Percentiles rank a stretch among this genome's conserved stretches.
These are phyloP conservation scores for Fusarium sp. DNA, from an alignment of 2,329 filamentous ascomycete genomes.

Conservation along the genomic window DNA sequence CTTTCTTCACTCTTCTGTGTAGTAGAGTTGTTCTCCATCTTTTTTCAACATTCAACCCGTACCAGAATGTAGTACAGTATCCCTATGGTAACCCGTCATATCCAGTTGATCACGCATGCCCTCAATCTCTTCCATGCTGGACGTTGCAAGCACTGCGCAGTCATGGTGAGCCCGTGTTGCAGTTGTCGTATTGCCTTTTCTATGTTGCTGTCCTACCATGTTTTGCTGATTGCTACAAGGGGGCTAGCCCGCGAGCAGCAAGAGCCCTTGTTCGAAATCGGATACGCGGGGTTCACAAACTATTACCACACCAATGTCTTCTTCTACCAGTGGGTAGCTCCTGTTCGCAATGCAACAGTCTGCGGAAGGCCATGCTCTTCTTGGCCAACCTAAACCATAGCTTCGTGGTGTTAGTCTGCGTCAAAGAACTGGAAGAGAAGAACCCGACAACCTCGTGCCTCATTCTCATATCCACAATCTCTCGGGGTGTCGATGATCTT, in stretches of 20 bases:
- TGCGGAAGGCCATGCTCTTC: neutral
- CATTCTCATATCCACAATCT: neutral
- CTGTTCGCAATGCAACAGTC: neutral
- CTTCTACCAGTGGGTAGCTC: neutral
- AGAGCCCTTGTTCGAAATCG: neutral
- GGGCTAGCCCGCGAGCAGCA: neutral
- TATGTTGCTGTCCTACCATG: neutral
- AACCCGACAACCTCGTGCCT: neutral
- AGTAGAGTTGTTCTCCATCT: neutral
- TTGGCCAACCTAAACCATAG: neutral
- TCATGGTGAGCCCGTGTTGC: neutral
- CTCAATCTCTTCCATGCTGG: neutral
- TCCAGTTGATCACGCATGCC: neutral
- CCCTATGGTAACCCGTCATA: neutral
- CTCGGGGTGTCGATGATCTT: neutral
- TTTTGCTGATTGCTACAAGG: neutral
- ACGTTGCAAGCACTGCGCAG: neutral
- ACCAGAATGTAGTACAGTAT: neutral
- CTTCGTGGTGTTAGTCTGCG: neutral
- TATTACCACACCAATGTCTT: conserved; percentile 6
- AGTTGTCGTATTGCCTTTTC: neutral
- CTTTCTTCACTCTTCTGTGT: neutral
- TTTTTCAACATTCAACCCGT: neutral
- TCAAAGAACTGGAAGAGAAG: neutral
- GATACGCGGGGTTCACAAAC: neutral